Conservation (phyloP, 2,329 filamentous ascomycete species). For the Cytospora piceicola region DNA sequence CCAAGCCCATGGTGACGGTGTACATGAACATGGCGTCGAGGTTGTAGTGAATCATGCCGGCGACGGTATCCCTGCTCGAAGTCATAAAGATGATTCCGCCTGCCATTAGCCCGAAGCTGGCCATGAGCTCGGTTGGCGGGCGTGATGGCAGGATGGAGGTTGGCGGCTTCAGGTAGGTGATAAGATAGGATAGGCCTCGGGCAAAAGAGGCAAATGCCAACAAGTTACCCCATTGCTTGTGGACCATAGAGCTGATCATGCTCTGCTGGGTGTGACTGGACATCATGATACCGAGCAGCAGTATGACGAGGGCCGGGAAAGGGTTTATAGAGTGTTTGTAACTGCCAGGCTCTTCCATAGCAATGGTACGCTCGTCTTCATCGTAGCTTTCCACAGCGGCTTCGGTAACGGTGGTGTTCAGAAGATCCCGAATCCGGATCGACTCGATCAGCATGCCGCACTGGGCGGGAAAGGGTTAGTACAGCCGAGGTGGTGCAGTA, state of each 20-base stretch:
- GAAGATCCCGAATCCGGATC: conserved; percentile 65
- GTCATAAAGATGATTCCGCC: conserved; percentile 93
- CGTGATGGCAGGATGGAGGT: conserved; percentile 79
- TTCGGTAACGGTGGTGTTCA: conserved; percentile 58
- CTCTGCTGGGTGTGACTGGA: conserved; percentile 83
- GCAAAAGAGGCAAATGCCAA: conserved; percentile 80
- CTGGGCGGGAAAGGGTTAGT: conserved; percentile 41
- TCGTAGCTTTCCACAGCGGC: conserved; percentile 40
- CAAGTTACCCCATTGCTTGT: conserved; percentile 90
- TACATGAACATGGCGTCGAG: conserved; percentile 94
- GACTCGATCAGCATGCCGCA: conserved; percentile 88
- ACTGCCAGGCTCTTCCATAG: conserved; percentile 62
- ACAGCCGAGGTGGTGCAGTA: conserved; percentile 23
- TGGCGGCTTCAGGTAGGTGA: conserved; percentile 80
- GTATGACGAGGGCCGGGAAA: conserved; percentile 82
- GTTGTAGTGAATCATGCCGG: conserved; percentile 74
- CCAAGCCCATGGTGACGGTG: conserved; percentile 83
- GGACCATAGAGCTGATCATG: conserved; percentile 88
- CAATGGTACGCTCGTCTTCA: conserved; percentile 50
- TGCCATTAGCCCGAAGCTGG: conserved; percentile 82
- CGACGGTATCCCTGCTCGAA: conserved; percentile 74
- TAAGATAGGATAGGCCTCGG: conserved; percentile 76
- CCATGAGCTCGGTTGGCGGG: conserved; percentile 87
- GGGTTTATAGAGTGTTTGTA: conserved; percentile 84
- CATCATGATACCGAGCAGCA: conserved; percentile 94